These are phyloP conservation scores for Choiromyces venosus DNA, from an alignment of 495 filamentous ascomycete species.

Conservation along the genomic window DNA sequence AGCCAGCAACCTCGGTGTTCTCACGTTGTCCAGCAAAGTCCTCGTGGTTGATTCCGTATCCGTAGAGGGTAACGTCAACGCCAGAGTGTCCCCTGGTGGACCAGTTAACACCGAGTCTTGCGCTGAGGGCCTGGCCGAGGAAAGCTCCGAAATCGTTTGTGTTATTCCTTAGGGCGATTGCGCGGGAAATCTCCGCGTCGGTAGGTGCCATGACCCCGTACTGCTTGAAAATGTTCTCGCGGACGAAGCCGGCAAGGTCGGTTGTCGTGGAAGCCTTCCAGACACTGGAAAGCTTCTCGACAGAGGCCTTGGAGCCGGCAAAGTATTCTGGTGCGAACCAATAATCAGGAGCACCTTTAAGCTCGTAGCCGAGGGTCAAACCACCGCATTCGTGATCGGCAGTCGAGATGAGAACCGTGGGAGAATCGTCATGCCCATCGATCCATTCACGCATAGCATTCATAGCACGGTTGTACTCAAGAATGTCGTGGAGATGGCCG, in stretches of 20 bases:
- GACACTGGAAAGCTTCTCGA: slow-evolving; percentile 31
- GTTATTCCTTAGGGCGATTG: slow-evolving; percentile 21
- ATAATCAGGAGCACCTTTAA: slow-evolving; percentile 31
- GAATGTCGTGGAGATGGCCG: slow-evolving; percentile 44
- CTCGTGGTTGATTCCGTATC: slow-evolving; percentile 35
- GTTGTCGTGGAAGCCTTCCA: slow-evolving; percentile 25
- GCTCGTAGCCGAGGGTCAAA: slow-evolving; percentile 41
- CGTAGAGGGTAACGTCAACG: slow-evolving; percentile 41
- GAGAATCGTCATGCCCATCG: slow-evolving; percentile 39
- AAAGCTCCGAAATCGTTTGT: slow-evolving; percentile 19
- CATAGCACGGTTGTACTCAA: slow-evolving; percentile 43
- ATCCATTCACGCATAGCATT: slow-evolving; percentile 43
- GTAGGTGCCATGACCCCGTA: slow-evolving; percentile 40
- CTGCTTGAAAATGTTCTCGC: slow-evolving; percentile 23
- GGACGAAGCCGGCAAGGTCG: slow-evolving; percentile 25
- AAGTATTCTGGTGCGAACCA: slow-evolving; percentile 40
- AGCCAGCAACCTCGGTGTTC: slow-evolving; percentile 67
- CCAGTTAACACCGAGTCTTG: slow-evolving; percentile 39
- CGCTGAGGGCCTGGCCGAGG: slow-evolving; percentile 25
- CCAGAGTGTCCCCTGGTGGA: slow-evolving; percentile 40
- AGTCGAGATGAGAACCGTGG: slow-evolving; percentile 43
- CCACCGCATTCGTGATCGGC: slow-evolving; percentile 45
- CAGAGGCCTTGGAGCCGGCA: slow-evolving; percentile 24
- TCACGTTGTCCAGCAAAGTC: slow-evolving; percentile 59
- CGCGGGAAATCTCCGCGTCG: slow-evolving; percentile 30